Conservation (phyloP, 2,329 filamentous ascomycete species). For the Cryphonectria carpinicola region DNA sequence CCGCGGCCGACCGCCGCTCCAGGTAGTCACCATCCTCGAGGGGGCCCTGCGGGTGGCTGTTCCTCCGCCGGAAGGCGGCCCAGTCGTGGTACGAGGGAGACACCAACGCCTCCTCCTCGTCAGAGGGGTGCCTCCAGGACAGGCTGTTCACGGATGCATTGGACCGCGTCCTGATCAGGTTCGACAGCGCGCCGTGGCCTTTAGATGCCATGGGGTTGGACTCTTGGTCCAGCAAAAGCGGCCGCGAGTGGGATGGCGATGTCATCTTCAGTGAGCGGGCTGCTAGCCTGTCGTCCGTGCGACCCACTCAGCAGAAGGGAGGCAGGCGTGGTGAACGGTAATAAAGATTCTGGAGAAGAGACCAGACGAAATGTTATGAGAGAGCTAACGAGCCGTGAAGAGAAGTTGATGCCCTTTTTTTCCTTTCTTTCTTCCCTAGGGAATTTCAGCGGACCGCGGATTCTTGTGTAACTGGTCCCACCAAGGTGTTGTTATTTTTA, state of each 20-base stretch:
- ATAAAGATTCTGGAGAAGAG: neutral
- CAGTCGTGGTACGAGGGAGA: constrained; percentile 25
- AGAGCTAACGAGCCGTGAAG: neutral
- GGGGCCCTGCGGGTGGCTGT: constrained; percentile 3
- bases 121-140: constrained; percentile 18
- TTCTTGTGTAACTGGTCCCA: neutral
- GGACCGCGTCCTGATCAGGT: constrained; percentile 54
- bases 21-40: constrained; percentile 39
- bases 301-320: neutral
- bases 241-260: constrained; percentile 32
- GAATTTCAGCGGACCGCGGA: neutral
- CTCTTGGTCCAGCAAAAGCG: constrained; percentile 41
- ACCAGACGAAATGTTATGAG: neutral
- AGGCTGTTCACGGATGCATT: constrained; percentile 31
- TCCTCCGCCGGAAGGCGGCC: constrained; percentile 29
- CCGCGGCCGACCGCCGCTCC: constrained; percentile 49
- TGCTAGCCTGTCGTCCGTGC: constrained; percentile 47
- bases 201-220: constrained; percentile 59
- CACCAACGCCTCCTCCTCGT: constrained; percentile 26
- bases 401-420: neutral
- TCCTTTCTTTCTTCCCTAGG: too few relatives aligned
- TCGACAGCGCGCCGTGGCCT: constrained; percentile 40
- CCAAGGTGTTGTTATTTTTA: neutral
- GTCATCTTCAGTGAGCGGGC: constrained; percentile 53
- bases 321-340: neutral